Conservation (phyloP, 2,329 filamentous ascomycete genomes). For the Diplodia sapinea region DNA sequence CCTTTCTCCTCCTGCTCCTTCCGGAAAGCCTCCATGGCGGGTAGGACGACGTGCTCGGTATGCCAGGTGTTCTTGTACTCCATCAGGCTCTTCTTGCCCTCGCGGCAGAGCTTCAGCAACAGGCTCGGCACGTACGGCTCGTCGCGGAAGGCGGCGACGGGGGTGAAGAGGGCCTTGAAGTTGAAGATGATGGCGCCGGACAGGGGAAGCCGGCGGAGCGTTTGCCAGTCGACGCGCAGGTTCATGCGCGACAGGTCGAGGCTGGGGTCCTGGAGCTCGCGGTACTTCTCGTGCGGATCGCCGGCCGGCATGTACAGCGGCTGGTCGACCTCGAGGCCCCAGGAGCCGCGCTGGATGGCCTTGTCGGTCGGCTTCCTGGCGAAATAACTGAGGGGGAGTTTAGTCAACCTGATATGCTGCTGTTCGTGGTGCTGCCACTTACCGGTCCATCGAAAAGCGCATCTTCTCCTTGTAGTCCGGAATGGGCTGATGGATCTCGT, state of each 20-base stretch:
- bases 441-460: conserved; percentile 86
- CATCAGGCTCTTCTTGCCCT: conserved; percentile 74
- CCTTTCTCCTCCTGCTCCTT: conserved; percentile 68
- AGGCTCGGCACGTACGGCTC: conserved; percentile 77
- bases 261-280: conserved; percentile 62
- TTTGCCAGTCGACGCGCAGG: conserved; percentile 88
- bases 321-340: conserved; percentile 77
- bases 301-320: conserved; percentile 77
- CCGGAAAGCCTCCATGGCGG: conserved; percentile 67
- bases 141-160: conserved; percentile 69
- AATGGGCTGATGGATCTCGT: conserved; percentile 74
- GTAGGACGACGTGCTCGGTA: conserved; percentile 73
- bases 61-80: conserved; percentile 85
- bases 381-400: conserved; percentile 66
- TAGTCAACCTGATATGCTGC: not conserved
- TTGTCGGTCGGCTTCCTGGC: conserved; percentile 74
- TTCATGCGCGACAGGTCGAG: conserved; percentile 66
- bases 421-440: conserved; percentile 36
- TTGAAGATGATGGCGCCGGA: conserved; percentile 81
- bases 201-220: conserved; percentile 76
- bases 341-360: conserved; percentile 83
- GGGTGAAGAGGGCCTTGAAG: conserved; percentile 86
- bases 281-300: conserved; percentile 67
- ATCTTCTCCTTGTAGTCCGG: conserved; percentile 89
- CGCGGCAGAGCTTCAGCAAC: conserved; percentile 69